Evolutionary conservation across 345 rosid species (phyloP).

Genomic region (Abelmoschus esculentus): DNA sequence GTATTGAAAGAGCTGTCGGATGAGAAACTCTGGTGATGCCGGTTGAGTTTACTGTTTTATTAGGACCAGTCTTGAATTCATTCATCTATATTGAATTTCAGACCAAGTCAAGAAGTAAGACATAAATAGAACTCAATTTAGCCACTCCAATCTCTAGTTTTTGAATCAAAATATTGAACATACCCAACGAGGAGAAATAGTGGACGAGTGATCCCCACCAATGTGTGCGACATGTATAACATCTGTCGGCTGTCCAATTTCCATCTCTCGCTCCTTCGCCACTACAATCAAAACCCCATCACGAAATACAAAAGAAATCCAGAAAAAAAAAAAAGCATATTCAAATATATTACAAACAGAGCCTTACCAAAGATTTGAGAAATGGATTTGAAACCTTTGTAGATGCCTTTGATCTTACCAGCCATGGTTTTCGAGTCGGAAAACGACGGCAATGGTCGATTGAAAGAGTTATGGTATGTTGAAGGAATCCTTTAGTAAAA

Average conservation of each 20-base stretch:
- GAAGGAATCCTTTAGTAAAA: too few species aligned
- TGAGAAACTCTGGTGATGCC: slow-evolving; percentile 26
- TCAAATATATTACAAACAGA: too few species aligned
- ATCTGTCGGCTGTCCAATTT: slow-evolving; percentile 92
- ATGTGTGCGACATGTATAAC: slow-evolving; percentile 91
- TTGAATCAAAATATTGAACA: slow-evolving; percentile 14
- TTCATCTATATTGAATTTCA: slow-evolving; percentile 49
- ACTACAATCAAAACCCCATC: slow-evolving; percentile 23
- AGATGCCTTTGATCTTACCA: too few species aligned
- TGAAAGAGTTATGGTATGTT: too few species aligned
- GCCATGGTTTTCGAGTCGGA: too few species aligned
- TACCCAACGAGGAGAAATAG: slow-evolving; percentile 83
- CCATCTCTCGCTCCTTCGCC: slow-evolving; percentile 72
- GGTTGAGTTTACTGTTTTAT: slow-evolving; percentile 33
- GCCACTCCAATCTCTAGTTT: background rate
- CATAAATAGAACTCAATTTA: background rate
- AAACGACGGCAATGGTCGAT: too few species aligned
- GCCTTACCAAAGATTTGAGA: too few species aligned
- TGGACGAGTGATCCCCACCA: slow-evolving; percentile 75
- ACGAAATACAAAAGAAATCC: too few species aligned
- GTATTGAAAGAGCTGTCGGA: slow-evolving; percentile 9
- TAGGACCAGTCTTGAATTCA: slow-evolving; percentile 64
- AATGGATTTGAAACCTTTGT: too few species aligned
- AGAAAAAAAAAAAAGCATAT: too few species aligned
- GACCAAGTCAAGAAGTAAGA: background rate